Evolutionary conservation across 345 rosid species (phyloP).

Genomic region (Lepidium didymum): DNA sequence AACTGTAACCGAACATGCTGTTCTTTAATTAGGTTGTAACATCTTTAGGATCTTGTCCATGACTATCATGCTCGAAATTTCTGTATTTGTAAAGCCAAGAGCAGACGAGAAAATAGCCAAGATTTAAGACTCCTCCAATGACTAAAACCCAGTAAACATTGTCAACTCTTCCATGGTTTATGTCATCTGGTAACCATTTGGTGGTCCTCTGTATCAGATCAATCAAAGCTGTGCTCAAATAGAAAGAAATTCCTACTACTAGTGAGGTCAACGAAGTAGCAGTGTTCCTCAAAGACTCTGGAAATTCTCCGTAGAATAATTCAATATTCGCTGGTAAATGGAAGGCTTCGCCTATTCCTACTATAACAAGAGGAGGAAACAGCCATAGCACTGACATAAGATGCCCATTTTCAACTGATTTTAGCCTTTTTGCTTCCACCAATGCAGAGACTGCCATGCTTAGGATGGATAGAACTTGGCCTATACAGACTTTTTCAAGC

Average conservation of each 20-base stretch:
- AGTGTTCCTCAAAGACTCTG: conserved; percentile 28
- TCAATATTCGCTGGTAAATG: conserved; percentile 40
- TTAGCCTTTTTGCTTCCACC: conserved; percentile 42
- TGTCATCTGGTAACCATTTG: conserved; percentile 40
- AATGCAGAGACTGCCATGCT: conserved; percentile 32
- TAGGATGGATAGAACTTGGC: conserved; percentile 34
- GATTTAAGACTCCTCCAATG: conserved; percentile 28
- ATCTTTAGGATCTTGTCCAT: background rate
- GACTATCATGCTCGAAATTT: background rate
- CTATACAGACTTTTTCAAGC: conserved; percentile 40
- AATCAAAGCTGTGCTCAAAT: conserved; percentile 34
- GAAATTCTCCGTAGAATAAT: conserved; percentile 48
- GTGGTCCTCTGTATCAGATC: conserved; percentile 32
- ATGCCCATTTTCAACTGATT: conserved; percentile 1
- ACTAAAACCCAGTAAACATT: conserved; percentile 37
- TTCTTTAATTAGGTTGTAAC: background rate
- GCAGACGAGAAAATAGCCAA: conserved; percentile 33
- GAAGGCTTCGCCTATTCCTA: conserved; percentile 48
- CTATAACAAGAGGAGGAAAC: conserved; percentile 39
- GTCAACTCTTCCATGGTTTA: conserved; percentile 43
- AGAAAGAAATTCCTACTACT: conserved; percentile 32
- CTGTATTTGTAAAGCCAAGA: conserved; percentile 27
- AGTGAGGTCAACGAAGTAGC: conserved; percentile 45
- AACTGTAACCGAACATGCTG: background rate
- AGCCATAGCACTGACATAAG: conserved; percentile 45